Percentiles rank a stretch among this genome's conserved stretches.
Conservation (phyloP, 2,329 filamentous ascomycete species). For the Fusarium compactum region DNA sequence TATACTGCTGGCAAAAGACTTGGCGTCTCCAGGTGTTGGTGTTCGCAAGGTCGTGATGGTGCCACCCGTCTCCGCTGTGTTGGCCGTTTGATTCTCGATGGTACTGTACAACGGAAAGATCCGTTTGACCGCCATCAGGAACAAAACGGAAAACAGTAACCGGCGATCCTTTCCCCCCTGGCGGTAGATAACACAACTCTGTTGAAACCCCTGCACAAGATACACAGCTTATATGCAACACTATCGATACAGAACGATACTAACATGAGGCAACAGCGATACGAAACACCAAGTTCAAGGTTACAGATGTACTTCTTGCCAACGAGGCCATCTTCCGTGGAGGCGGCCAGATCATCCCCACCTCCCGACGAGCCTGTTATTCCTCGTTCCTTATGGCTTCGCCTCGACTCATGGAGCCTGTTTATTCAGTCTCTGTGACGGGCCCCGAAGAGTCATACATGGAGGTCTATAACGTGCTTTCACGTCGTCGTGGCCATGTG, state of each 20-base stretch:
- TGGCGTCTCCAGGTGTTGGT: slow-evolving; percentile 27
- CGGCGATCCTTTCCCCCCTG: slow-evolving; percentile 39
- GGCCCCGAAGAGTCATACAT: slow-evolving; percentile 90
- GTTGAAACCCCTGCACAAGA: slow-evolving; percentile 16
- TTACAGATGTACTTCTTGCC: slow-evolving; percentile 90
- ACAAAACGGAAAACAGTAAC: slow-evolving; percentile 21
- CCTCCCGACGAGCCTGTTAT: slow-evolving; percentile 91
- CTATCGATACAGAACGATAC: slow-evolving; percentile 22
- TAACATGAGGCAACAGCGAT: slow-evolving; percentile 72
- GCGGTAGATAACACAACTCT: slow-evolving; percentile 30
- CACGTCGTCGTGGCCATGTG: slow-evolving; percentile 89
- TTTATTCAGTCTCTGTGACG: slow-evolving; percentile 93
- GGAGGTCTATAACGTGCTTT: slow-evolving; percentile 91
- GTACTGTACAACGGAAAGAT: slow-evolving; percentile 24
- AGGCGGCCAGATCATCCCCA: slow-evolving; percentile 97
- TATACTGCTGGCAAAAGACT: slow-evolving; percentile 27
- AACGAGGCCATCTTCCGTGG: slow-evolving; percentile 93
- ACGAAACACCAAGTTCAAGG: slow-evolving; percentile 96
- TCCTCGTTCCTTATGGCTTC: slow-evolving; percentile 97
- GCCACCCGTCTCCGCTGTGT: slow-evolving; percentile 32
- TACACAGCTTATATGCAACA: neutral
- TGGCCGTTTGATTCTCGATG: slow-evolving; percentile 20
- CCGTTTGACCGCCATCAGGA: slow-evolving; percentile 36
- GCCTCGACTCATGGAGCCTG: slow-evolving; percentile 94
- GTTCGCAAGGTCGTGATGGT: slow-evolving; percentile 36